Evolutionary conservation across 768 basidiomycete genomes (phyloP), one percentile per base, ranked within the genome.

Genomic region (Panellus pusillus): DNA sequence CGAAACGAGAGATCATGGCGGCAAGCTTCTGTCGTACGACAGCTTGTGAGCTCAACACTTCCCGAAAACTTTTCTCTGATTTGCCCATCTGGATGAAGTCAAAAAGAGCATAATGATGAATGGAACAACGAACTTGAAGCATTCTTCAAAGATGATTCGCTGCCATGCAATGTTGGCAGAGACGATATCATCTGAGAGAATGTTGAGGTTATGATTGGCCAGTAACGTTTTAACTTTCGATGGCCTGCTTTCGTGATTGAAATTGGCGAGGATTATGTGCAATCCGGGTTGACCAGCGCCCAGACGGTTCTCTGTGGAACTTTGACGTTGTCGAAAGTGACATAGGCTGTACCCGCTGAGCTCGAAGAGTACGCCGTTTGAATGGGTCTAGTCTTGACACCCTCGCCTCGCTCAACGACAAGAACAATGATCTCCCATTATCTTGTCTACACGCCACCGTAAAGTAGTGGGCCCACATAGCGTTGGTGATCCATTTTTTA

Each of bases 11-110:
- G 37, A 80, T 80, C 93, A 98, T 98, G 8, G 74, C 75, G 9
- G 93, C 93, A 43, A 98, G 74, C 77, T 95, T 96, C 60, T 79
- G 80, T 45, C 95, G 84, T 63, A 98, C 89, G 60, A 97, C 91
- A 4, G 94, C 81, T 68, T 92, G 91, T 3, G 87, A 82, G 59
- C 83, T 81, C 38, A 96, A 76, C 1, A 89, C 69, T 91, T 93
- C 44, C 94, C 94, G 62, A 97, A 96, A 15, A 90, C 93, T 64
- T 89, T 88, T 49, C 95, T 82, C 65, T 97, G 92, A 51, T 75
- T 82, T 6, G 83, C 79, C n/a, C 95, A 98, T 68, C 84, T 89
- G 50, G 37, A 41, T 49, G 37, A 64, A 20, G 61, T 44, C 29
- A 42, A 28, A 49, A 18, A 38, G 12, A 39, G 27, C 28, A 41